A percentile compares a stretch with the other conserved stretches of the same genome.
phyloP scores from a whole-genome alignment of 1,284 basidiomycete species.

The Vanrija sp. region DNA sequence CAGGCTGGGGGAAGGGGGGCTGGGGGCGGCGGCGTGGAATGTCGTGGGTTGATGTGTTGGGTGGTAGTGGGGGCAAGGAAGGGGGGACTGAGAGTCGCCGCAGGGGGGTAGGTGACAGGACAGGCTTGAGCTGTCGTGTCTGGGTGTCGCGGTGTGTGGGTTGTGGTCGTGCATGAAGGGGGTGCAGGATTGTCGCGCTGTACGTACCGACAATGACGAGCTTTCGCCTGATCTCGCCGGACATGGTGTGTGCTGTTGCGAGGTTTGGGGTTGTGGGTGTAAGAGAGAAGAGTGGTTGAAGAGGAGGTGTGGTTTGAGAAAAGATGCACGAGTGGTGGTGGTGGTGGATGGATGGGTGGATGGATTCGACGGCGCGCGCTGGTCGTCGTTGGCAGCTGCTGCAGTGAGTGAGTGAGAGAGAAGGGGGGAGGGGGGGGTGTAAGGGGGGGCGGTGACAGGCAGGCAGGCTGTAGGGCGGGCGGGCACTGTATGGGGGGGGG shows the following conservation, averaged over 20 bases:
- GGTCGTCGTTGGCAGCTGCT: no score
- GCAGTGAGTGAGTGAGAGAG: no score
- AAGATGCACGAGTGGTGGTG: neutral
- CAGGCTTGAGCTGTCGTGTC: no score
- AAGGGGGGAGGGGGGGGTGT: neutral
- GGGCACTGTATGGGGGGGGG: no score
- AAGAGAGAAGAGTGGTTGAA: neutral
- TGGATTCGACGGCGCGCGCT: no score
- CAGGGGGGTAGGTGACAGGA: no score
- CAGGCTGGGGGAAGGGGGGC: neutral
- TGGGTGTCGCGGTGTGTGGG: neutral
- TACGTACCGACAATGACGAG: constrained; percentile 51
- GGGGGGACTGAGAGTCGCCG: neutral
- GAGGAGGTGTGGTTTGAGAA: neutral
- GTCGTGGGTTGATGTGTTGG: neutral
- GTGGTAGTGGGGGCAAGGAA: neutral
- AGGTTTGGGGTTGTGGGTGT: neutral
- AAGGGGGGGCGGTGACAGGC: neutral
- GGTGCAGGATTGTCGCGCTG: neutral
- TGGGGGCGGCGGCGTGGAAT: neutral
- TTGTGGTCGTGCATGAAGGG: neutral
- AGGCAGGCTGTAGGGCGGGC: no score
- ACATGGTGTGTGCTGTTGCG: constrained; percentile 28
- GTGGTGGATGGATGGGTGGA: neutral
- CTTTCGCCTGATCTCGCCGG: constrained; percentile 50